These are phyloP conservation scores for Xylariaceae sp. DNA, from an alignment of 2,329 filamentous ascomycete genomes.

Conservation along the genomic window DNA sequence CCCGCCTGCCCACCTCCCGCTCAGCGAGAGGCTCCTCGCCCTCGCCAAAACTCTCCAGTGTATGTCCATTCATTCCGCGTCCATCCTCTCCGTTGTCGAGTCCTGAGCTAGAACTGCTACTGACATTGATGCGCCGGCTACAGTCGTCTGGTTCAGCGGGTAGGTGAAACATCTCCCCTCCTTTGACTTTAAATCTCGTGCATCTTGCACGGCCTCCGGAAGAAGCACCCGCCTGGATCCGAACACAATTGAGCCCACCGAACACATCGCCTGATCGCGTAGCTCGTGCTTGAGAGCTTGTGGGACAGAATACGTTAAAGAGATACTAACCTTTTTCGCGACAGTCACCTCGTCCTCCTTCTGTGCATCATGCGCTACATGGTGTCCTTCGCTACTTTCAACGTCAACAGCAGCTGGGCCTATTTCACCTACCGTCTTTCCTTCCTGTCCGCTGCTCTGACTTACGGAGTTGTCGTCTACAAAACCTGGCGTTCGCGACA, in stretches of 20 bases:
- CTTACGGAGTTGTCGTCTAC: constrained; percentile 98
- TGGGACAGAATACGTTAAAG: background rate
- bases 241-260: background rate
- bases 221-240: constrained; percentile 1
- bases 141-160: constrained; percentile 77
- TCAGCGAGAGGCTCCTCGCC: constrained; percentile 67
- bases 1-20: constrained; percentile 62
- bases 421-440: constrained; percentile 82
- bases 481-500: constrained; percentile 88
- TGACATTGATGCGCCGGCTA: constrained; percentile 32
- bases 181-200: background rate
- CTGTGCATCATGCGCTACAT: constrained; percentile 76
- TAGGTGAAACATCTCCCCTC: constrained; percentile 42
- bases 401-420: constrained; percentile 73
- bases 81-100: background rate
- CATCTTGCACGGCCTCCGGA: background rate
- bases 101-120: constrained; percentile 25
- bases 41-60: constrained; percentile 91
- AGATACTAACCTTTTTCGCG: constrained; percentile 8
- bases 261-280: background rate
- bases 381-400: constrained; percentile 83
- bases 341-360: constrained; percentile 80
- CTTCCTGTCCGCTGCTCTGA: constrained; percentile 82
- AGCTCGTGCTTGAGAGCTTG: background rate
- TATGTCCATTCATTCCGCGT: constrained; percentile 37